phyloP scores from a whole-genome alignment of 2,329 filamentous ascomycete species.

The Ascochyta lentis region DNA sequence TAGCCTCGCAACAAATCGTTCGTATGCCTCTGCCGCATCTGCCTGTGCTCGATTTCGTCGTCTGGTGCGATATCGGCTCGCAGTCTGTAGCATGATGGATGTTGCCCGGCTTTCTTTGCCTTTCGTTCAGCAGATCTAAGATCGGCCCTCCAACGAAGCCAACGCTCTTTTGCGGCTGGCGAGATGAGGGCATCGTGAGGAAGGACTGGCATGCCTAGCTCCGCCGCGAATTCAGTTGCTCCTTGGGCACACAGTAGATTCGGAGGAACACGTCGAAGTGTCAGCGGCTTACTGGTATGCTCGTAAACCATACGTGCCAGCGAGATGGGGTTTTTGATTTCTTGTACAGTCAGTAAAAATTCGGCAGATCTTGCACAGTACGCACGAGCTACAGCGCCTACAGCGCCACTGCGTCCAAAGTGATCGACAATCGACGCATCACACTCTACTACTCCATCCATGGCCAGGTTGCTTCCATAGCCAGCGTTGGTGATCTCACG shows the following conservation, averaged over 20 bases:
- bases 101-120: slow-evolving; percentile 41
- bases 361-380: slow-evolving; percentile 21
- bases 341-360: slow-evolving; percentile 53
- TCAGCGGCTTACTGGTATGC: slow-evolving; percentile 75
- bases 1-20: slow-evolving; percentile 35
- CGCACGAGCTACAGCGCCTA: slow-evolving; percentile 88
- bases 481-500: slow-evolving; percentile 96
- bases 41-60: slow-evolving; percentile 31
- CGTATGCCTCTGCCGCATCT: slow-evolving; percentile 47
- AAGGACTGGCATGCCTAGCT: slow-evolving; percentile 76
- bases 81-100: slow-evolving; percentile 38
- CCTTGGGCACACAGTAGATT: slow-evolving; percentile 89
- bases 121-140: slow-evolving; percentile 67
- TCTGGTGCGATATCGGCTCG: slow-evolving; percentile 26
- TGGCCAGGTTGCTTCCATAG: slow-evolving; percentile 91
- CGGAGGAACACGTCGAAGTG: slow-evolving; percentile 86
- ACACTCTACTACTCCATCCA: slow-evolving; percentile 90
- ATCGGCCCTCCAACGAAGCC: slow-evolving; percentile 76
- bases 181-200: slow-evolving; percentile 81
- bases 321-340: slow-evolving; percentile 90
- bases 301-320: slow-evolving; percentile 85
- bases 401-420: slow-evolving; percentile 87
- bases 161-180: slow-evolving; percentile 77
- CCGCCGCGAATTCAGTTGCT: slow-evolving; percentile 82
- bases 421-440: slow-evolving; percentile 95